Base-by-base conservation (phyloP, 768 basidiomycete genomes). In the Amanita inopinata region DNA sequence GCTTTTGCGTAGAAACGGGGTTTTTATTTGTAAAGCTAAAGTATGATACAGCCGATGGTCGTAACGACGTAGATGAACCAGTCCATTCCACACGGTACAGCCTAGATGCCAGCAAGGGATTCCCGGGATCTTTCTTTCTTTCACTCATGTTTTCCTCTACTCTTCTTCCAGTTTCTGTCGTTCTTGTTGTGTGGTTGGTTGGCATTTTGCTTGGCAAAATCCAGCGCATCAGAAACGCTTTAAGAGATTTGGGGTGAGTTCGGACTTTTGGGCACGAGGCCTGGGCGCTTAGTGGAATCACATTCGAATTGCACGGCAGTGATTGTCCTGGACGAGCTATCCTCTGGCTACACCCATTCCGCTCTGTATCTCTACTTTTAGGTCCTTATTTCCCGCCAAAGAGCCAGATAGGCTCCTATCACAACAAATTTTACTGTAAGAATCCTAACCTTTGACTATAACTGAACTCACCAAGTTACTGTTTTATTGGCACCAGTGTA, bases 311-410 rank as follows among this genome's bases (percentile, higher is more conserved):
- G 23, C 15, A 22, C 11, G 7, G 6, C 17, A 43, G 42, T 12
- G 42, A 43, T 14, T 32, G 19, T 11, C 42, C 42, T 17, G 42
- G 42, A 25, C 31, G 32, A 12, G 42, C 2, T 10, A 24, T 43
- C 17, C 10, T 43, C 5, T 35, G 32, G 42, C 23, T 69, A 15
- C 48, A 60, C 30, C 67, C 70, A 0, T 61, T 64, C 32, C 50
- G 56, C 3, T 12, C 56, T 5, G 0, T 55, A 0, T 38, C 61
- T 3, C 30, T 65, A 4, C 28, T 58, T 0, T 1, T 61, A 0
- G 66, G 56, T 0, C 34, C 56, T 1, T 49, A 47, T 14, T 71
- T 62, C 43, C 70, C 69, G 1, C 52, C 57, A 18, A 56, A 56
- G 4, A 55, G 54, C 10, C 60, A 59, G 35, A 47, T 56, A 8